A percentile compares a stretch with the other conserved stretches of the same genome.
Evolutionary conservation across 129 eudicot species (phyloP).

Genomic region (Ambrosia trifida): DNA sequence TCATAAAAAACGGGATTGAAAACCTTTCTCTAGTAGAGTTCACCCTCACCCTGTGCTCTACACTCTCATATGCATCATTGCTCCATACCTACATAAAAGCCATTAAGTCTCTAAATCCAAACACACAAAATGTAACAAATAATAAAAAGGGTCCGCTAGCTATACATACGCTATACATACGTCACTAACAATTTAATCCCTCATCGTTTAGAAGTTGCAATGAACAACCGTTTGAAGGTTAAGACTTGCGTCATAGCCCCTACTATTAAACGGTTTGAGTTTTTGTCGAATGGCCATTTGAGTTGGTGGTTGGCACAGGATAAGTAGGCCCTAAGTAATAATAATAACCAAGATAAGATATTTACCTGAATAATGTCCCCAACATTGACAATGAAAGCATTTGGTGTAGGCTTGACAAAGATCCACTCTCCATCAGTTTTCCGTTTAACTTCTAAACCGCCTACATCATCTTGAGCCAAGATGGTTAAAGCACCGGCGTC

Average conservation of each 20-base stretch:
- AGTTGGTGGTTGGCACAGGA: too few relatives aligned
- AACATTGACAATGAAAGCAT: conserved; percentile 66
- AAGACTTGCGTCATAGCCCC: too few relatives aligned
- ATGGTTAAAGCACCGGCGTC: conserved; percentile 67
- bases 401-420: conserved; percentile 60
- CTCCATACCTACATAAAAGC: conserved; percentile 54
- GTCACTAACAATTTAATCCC: too few relatives aligned
- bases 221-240: too few relatives aligned
- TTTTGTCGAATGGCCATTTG: too few relatives aligned
- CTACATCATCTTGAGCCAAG: conserved; percentile 73
- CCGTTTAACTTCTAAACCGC: conserved; percentile 71
- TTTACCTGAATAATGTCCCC: conserved; percentile 87
- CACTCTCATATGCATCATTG: conserved; percentile 79
- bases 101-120: not conserved
- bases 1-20: conserved; percentile 71
- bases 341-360: too few relatives aligned
- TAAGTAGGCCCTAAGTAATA: too few relatives aligned
- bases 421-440: conserved; percentile 76
- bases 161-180: too few relatives aligned
- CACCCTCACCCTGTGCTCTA: conserved; percentile 73
- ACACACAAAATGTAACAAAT: not conserved
- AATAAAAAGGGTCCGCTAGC: not conserved
- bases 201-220: too few relatives aligned
- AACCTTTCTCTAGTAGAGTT: conserved; percentile 70
- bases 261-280: too few relatives aligned